Base-by-base conservation (phyloP, 2,329 filamentous ascomycete genomes). In the Nemania abortiva region DNA sequence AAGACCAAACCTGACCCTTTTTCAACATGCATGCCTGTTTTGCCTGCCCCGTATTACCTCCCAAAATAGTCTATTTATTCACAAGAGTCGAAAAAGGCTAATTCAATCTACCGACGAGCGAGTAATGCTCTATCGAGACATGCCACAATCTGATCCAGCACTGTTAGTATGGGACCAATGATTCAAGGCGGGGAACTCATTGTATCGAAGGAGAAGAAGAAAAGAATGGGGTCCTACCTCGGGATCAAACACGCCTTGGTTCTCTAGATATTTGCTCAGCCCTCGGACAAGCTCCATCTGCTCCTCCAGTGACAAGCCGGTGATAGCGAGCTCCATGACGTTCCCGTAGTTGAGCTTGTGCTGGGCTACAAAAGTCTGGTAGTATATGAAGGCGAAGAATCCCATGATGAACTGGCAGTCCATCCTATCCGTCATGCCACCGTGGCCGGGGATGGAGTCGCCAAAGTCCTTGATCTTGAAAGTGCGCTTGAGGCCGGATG, bases 381-480 rank as follows among this genome's bases (percentile, higher is more conserved):
- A 99, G 84, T 99, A 99, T 88, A 99, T 95, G 84, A 94, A 98
- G 18, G 95, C 90, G 77, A 99, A 98, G 82, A 97, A 96, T 9
- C 96, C 96, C 96, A 99, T 99, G 84, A 98, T 98, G 84, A 99
- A 99, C 79, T 99, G 96, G 81, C 96, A 99, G 79, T 99, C 96
- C 95, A 99, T 98, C 70, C 96, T 92, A 80, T 99, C 96, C 18
- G 96, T 99, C 84, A 99, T 98, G 75, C 96, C 96, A 70, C 96
- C 96, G 77, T 99, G 96, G 24, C 96, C 96, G 1, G 96, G 96
- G 75, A 99, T 99, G 1, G 94, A 97, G 82, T 99, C 93, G 74
- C 96, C 96, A 83, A 99, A 99, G 84, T 99, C 96, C 87, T 99
- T 99, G 87, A 99, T 97, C 85, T 99, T 98, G 85, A 99, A 99